Conservation (phyloP, 2,329 filamentous ascomycete species). For the Calonectria leucothoes region DNA sequence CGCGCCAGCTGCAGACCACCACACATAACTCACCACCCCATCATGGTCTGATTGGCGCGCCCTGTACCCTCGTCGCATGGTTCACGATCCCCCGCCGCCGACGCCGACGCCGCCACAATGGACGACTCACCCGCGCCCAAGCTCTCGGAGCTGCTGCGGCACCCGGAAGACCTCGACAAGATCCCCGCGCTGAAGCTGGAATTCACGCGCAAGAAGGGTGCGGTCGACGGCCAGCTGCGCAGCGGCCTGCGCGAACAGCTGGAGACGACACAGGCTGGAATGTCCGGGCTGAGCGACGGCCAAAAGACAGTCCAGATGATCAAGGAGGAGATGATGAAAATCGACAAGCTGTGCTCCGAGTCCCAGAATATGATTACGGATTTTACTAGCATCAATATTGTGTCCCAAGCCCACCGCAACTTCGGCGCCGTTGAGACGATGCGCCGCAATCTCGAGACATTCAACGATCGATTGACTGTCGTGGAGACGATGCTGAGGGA, state of each 20-base stretch:
- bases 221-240: constrained; percentile 90
- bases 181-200: constrained; percentile 90
- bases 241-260: constrained; percentile 91
- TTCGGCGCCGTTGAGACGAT: constrained; percentile 95
- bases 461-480: constrained; percentile 79
- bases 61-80: constrained; percentile 33
- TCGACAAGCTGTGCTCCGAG: constrained; percentile 96
- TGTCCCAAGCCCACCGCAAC: constrained; percentile 95
- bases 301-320: constrained; percentile 93
- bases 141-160: constrained; percentile 91
- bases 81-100: constrained; percentile 30
- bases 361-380: constrained; percentile 98
- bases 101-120: constrained; percentile 44
- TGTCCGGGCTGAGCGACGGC: constrained; percentile 88
- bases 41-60: constrained; percentile 43
- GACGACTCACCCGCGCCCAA: constrained; percentile 77
- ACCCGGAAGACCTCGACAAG: constrained; percentile 98
- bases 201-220: constrained; percentile 92
- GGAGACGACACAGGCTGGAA: constrained; percentile 92
- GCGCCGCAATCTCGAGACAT: constrained; percentile 89
- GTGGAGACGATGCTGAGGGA: constrained; percentile 84
- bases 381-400: constrained; percentile 91
- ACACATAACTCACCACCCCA: constrained; percentile 19
- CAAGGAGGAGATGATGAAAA: constrained; percentile 98
- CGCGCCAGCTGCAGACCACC: not conserved